Percentiles rank a stretch among this genome's conserved stretches.
Conservation (phyloP, 2,329 filamentous ascomycete genomes). For the Arthrobotrys megalospora region DNA sequence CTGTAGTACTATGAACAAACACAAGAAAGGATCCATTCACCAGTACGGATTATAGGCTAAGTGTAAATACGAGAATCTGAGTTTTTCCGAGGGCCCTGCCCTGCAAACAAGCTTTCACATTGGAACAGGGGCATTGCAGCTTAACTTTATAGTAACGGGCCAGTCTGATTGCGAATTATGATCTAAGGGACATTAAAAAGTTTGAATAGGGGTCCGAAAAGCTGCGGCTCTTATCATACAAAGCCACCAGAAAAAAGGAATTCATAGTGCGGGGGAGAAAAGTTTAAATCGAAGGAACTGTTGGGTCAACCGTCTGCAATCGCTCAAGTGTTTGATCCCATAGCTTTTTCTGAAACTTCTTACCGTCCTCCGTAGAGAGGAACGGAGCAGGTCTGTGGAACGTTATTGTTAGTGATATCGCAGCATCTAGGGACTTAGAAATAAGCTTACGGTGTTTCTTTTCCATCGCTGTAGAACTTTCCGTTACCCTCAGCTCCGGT, state of each 20-base stretch:
- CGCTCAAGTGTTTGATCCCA: conserved; percentile 62
- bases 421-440: neutral
- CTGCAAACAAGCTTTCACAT: neutral
- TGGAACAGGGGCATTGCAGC: neutral
- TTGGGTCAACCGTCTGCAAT: conserved; percentile 21
- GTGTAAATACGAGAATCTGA: conserved; percentile 9
- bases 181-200: conserved; percentile 28
- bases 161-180: conserved; percentile 23
- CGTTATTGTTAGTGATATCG: neutral
- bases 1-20: neutral
- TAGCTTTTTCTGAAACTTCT: conserved; percentile 62
- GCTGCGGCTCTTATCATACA: conserved; percentile 12
- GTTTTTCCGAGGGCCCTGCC: neutral
- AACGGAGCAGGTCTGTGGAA: conserved; percentile 54
- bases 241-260: conserved; percentile 2
- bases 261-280: neutral
- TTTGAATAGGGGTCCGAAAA: conserved; percentile 2
- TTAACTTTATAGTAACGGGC: conserved; percentile 16
- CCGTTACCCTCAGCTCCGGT: conserved; percentile 64
- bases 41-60: conserved; percentile 8
- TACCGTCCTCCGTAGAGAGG: conserved; percentile 61
- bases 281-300: conserved; percentile 22
- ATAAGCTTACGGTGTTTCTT: conserved; percentile 62
- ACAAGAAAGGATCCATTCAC: neutral
- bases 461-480: conserved; percentile 63